Percentiles rank a stretch among this genome's conserved stretches.
phyloP scores from a whole-genome alignment of 2,329 filamentous ascomycete species.

The Myriosclerotinia scirpicola region DNA sequence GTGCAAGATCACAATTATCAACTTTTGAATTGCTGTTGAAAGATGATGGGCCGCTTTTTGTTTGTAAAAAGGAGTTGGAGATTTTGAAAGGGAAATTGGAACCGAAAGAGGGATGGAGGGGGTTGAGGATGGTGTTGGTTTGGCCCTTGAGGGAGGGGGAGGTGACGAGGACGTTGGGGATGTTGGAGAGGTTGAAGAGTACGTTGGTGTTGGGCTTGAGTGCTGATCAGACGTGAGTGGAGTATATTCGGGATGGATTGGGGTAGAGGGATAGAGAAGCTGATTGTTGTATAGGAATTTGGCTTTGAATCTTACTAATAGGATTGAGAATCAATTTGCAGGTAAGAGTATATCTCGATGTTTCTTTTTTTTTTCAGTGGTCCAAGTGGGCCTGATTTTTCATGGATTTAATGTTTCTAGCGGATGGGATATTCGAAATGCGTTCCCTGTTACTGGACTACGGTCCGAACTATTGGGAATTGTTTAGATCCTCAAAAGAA shows the following conservation, averaged over 20 bases:
- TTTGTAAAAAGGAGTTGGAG: slow-evolving; percentile 28
- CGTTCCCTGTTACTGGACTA: neutral
- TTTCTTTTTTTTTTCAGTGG: neutral
- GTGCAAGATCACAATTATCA: slow-evolving; percentile 16
- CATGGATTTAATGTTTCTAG: neutral
- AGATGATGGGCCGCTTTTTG: slow-evolving; percentile 26
- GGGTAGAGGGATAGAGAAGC: neutral
- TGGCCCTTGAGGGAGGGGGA: slow-evolving; percentile 33
- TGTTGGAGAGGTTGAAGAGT: slow-evolving; percentile 31
- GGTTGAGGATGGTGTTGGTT: slow-evolving; percentile 24
- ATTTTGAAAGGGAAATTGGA: slow-evolving; percentile 27
- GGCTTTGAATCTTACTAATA: slow-evolving; percentile 24
- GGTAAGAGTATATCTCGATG: slow-evolving; percentile 17
- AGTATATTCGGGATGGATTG: too few relatives aligned
- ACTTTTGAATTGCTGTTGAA: slow-evolving; percentile 27
- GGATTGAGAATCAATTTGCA: slow-evolving; percentile 26
- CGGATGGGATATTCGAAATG: neutral
- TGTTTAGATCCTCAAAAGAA: neutral
- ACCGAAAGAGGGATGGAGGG: slow-evolving; percentile 28
- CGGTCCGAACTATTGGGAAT: neutral
- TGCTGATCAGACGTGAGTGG: slow-evolving; percentile 30
- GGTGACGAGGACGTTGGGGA: slow-evolving; percentile 25
- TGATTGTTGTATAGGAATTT: slow-evolving; percentile 20
- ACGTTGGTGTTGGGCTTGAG: slow-evolving; percentile 30
- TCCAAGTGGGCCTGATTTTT: neutral